phyloP scores from a whole-genome alignment of 1,139 yeast species.

The Ogataea hybrid region DNA sequence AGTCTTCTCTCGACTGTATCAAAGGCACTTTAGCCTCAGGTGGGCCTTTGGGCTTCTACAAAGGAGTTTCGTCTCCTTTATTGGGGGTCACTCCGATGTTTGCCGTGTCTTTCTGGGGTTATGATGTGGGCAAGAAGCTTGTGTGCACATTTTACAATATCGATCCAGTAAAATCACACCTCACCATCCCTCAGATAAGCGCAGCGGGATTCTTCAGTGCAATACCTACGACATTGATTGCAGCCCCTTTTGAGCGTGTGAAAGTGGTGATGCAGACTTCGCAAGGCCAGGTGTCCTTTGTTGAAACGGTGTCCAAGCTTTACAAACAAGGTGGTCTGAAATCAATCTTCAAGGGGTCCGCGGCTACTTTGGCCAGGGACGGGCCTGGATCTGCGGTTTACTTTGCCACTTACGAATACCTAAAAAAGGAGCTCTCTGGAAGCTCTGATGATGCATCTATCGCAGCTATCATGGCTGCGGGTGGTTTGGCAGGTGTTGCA shows the following conservation, averaged over 20 bases:
- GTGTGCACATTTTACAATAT: conserved; percentile 49
- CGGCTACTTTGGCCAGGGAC: conserved; percentile 91
- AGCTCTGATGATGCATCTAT: conserved; percentile 53
- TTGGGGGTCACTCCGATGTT: conserved; percentile 97
- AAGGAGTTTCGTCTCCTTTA: conserved; percentile 84
- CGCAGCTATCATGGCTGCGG: conserved; percentile 79
- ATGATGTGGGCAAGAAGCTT: conserved; percentile 83
- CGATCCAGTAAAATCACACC: conserved; percentile 36
- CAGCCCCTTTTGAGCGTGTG: conserved; percentile 96
- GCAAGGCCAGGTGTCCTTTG: conserved; percentile 41
- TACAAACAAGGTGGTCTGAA: conserved; percentile 78
- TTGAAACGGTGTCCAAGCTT: conserved; percentile 65
- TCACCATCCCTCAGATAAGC: conserved; percentile 70
- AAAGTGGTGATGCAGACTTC: conserved; percentile 88
- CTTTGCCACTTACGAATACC: conserved; percentile 89
- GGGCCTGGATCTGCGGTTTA: conserved; percentile 98
- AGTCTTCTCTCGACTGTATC: conserved; percentile 63
- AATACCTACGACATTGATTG: conserved; percentile 89
- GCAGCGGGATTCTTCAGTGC: conserved; percentile 97
- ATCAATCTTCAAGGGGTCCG: conserved; percentile 88
- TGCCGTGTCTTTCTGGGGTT: conserved; percentile 98
- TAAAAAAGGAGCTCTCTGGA: conserved; percentile 61
- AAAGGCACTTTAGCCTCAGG: conserved; percentile 66
- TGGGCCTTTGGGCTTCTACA: conserved; percentile 79
- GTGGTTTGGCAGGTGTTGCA: conserved; percentile 93